Percentiles rank a stretch among this genome's conserved stretches.
Evolutionary conservation across 2,329 filamentous ascomycete species (phyloP).

Genomic region (Fusarium sp.): DNA sequence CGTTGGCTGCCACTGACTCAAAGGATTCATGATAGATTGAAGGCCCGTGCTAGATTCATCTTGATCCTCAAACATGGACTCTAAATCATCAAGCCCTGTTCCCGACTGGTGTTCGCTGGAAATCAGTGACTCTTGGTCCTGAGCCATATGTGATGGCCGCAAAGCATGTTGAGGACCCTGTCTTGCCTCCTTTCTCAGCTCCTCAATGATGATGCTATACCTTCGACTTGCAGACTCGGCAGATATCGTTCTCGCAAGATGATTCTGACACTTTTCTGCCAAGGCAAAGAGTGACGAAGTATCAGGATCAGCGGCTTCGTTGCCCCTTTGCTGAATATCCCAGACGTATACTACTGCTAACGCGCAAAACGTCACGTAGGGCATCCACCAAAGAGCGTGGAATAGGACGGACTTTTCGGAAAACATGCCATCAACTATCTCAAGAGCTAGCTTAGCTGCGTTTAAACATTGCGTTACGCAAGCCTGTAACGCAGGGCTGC

Average conservation of each 20-base stretch:
- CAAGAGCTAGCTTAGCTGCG: slow-evolving; percentile 53
- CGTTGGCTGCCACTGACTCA: slow-evolving; percentile 27
- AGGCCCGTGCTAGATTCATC: slow-evolving; percentile 4
- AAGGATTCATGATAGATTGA: slow-evolving; percentile 11
- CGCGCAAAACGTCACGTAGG: slow-evolving; percentile 69
- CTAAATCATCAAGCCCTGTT: slow-evolving; percentile 15
- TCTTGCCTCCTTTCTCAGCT: slow-evolving; percentile 15
- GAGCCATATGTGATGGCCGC: neutral
- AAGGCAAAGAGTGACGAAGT: slow-evolving; percentile 37
- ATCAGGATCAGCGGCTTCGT: slow-evolving; percentile 10
- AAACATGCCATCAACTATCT: slow-evolving; percentile 59
- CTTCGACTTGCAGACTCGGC: slow-evolving; percentile 20
- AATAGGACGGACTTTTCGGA: slow-evolving; percentile 55
- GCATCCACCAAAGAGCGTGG: slow-evolving; percentile 67
- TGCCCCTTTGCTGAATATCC: slow-evolving; percentile 52
- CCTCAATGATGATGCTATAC: slow-evolving; percentile 38
- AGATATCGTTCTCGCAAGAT: slow-evolving; percentile 23
- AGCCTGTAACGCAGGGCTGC: slow-evolving; percentile 20
- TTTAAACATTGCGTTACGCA: slow-evolving; percentile 60
- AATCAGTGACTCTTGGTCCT: neutral
- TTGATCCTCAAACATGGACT: slow-evolving; percentile 1
- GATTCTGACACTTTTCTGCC: slow-evolving; percentile 40
- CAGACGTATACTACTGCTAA: slow-evolving; percentile 69
- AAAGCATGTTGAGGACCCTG: slow-evolving; percentile 21
- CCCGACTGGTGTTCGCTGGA: slow-evolving; percentile 14